Evolutionary conservation across 148 eudicot species (phyloP).

Genomic region (Camellia sinensis): DNA sequence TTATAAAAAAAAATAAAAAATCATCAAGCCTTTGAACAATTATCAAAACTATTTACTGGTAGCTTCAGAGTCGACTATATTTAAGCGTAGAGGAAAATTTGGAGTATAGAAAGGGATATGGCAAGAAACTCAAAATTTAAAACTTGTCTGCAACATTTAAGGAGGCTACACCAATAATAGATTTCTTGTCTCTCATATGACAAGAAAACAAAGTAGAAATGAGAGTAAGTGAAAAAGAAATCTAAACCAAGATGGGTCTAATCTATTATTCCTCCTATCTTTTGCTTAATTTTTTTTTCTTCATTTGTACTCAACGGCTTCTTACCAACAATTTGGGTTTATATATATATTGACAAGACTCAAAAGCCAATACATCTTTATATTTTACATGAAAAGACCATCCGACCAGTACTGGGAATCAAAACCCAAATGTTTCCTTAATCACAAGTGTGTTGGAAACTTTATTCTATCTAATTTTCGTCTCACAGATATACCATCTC

Average conservation of each 20-base stretch:
- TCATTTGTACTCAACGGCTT: neutral
- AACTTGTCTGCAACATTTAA: neutral
- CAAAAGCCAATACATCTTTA: neutral
- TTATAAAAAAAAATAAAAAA: too few species aligned
- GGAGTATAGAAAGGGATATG: too few species aligned
- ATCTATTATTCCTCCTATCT: neutral
- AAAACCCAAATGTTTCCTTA: neutral
- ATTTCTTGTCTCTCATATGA: neutral
- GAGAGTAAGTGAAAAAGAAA: neutral
- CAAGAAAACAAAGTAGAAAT: neutral
- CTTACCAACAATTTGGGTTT: too few species aligned
- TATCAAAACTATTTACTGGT: too few species aligned
- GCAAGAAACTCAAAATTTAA: too few species aligned
- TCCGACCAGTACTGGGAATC: neutral
- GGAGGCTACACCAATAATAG: slow-evolving; percentile 13
- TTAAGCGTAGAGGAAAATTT: too few species aligned
- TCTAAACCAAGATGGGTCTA: slow-evolving; percentile 3
- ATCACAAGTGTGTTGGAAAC: too few species aligned
- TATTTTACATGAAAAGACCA: slow-evolving; percentile 11
- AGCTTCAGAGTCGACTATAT: too few species aligned
- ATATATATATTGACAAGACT: neutral
- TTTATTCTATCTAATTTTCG: too few species aligned
- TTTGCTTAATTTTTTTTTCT: neutral
- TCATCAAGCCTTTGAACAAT: too few species aligned
- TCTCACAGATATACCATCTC: too few species aligned